A percentile compares a stretch with the other conserved stretches of the same genome.
Evolutionary conservation across 352 stramenopile genomes (phyloP).

Genomic region (Pythium phragmiticola): DNA sequence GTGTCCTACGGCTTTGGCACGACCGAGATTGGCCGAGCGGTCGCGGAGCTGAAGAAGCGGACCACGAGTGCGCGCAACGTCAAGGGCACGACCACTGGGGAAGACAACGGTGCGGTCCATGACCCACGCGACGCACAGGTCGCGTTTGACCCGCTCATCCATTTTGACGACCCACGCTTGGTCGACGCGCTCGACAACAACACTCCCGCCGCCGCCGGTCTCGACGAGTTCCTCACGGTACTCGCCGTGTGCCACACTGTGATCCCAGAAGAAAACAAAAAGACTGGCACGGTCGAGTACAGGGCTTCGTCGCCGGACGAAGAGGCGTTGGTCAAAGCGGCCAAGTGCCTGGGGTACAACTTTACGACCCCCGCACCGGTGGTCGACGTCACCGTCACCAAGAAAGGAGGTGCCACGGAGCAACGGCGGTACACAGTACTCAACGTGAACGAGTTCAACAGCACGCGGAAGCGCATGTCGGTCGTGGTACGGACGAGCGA

Average conservation of each 20-base stretch:
- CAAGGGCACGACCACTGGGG: not conserved
- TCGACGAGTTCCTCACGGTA: slow-evolving; percentile 74
- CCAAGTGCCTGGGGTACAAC: slow-evolving; percentile 77
- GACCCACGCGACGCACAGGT: slow-evolving; percentile 57
- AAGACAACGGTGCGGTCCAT: slow-evolving; percentile 24
- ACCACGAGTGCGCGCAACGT: not conserved
- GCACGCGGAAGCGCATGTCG: slow-evolving; percentile 97
- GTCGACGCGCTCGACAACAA: slow-evolving; percentile 41
- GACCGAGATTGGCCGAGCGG: slow-evolving; percentile 14
- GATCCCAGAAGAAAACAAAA: slow-evolving; percentile 57
- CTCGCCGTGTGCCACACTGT: slow-evolving; percentile 78
- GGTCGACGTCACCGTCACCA: slow-evolving; percentile 49
- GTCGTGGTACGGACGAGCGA: slow-evolving; percentile 84
- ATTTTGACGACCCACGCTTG: slow-evolving; percentile 71
- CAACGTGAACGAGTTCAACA: slow-evolving; percentile 88
- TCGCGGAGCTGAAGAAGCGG: slow-evolving; percentile 45
- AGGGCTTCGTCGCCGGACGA: slow-evolving; percentile 92
- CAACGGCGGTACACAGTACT: slow-evolving; percentile 59
- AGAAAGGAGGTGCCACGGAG: slow-evolving; percentile 32
- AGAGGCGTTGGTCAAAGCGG: slow-evolving; percentile 90
- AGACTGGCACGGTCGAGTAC: slow-evolving; percentile 57
- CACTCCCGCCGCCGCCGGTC: slow-evolving; percentile 22
- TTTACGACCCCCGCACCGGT: slow-evolving; percentile 70
- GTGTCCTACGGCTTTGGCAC: slow-evolving; percentile 59
- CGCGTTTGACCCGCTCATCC: slow-evolving; percentile 59